These are phyloP conservation scores for Fistulina hepatica DNA, from an alignment of 1,284 basidiomycete species.

Conservation along the genomic window DNA sequence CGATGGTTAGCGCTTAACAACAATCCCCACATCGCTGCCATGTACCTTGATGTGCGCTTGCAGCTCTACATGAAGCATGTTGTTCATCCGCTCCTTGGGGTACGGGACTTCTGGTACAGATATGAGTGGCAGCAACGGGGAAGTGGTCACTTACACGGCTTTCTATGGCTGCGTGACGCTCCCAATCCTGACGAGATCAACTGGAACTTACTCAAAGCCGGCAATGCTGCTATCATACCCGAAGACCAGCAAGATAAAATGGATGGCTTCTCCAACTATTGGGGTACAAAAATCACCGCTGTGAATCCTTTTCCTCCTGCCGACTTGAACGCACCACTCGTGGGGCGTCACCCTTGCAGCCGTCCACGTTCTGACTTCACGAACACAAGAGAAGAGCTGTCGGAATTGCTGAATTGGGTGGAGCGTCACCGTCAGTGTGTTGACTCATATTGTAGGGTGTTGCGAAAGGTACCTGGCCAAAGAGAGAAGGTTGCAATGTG, in stretches of 20 bases:
- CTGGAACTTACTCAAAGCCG: constrained; percentile 4
- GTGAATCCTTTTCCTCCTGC: constrained; percentile 10
- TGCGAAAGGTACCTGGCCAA: constrained; percentile 11
- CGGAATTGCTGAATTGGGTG: constrained; percentile 17
- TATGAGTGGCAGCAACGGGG: constrained; percentile 21
- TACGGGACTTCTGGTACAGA: constrained; percentile 17
- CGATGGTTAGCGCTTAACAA: constrained; percentile 13
- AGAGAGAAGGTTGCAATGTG: constrained; percentile 6
- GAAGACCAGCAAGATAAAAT: constrained; percentile 10
- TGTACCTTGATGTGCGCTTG: constrained; percentile 17
- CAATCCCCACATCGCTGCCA: constrained; percentile 18
- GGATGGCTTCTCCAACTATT: constrained; percentile 11
- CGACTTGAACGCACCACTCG: constrained; percentile 9
- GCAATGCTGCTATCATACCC: constrained; percentile 1
- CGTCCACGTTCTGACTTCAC: constrained; percentile 4
- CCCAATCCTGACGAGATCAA: constrained; percentile 12
- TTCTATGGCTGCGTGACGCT: constrained; percentile 17
- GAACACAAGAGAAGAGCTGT: constrained; percentile 17
- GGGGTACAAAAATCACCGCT: constrained; percentile 13
- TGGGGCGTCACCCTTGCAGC: constrained; percentile 12
- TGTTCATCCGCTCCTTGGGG: constrained; percentile 7
- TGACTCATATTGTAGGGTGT: too few species aligned
- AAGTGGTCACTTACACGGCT: constrained; percentile 20
- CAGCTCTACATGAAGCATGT: constrained; percentile 14
- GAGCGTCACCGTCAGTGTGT: constrained; percentile 15